Evolutionary conservation across 169 alveolate genomes (phyloP), one percentile per base, ranked within the genome.

Genomic region (Plasmodium relictum): DNA sequence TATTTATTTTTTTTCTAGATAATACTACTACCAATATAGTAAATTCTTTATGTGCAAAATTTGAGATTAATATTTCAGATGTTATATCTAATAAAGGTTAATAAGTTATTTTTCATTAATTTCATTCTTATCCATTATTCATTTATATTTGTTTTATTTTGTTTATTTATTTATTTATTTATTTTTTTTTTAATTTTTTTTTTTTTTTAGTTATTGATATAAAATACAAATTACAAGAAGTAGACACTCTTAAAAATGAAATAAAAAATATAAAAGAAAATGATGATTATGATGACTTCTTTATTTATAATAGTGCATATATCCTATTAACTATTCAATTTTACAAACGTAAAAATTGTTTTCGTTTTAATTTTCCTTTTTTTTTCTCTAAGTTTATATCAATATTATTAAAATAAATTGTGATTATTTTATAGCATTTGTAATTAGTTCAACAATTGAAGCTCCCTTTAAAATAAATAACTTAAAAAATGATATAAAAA

Each of bases 61-160:
- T 78, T 58, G 80, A 78, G 37, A 76, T 78, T 41, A 78, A 78
- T 58, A 66, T 65, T 14, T 18, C 73, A n/a, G 89, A 78, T 24
- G 68, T 78, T 18, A 45, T 78, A 65, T 14, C 69, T 44, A 78
- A 78, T 44, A 65, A 24, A 65, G 89, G 89, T 78, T 48, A 69
- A 26, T 18, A 48, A 52, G n/a, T n/a, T 52, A n/a, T 6, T 52
- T 8, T 5, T n/a, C 20, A 52, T 62, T 1, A 24, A 24, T 3
- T 20, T 24, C 22, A 62, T 20, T 7, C 50, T 24, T 62, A 62
- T 22, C 6, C 12, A 54, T 54, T 9, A 20, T 26, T 6, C n/a
- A 2, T 2, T 62, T 24, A 24, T 20, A 20, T 56, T 45, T 18
- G 12, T 59, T 48, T 1, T 59, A 44, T 44, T 44, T 44, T 2